Percentiles rank a stretch among this genome's conserved stretches.
Evolutionary conservation across 2,329 filamentous ascomycete species (phyloP).

Genomic region (Clonostachys rosea): DNA sequence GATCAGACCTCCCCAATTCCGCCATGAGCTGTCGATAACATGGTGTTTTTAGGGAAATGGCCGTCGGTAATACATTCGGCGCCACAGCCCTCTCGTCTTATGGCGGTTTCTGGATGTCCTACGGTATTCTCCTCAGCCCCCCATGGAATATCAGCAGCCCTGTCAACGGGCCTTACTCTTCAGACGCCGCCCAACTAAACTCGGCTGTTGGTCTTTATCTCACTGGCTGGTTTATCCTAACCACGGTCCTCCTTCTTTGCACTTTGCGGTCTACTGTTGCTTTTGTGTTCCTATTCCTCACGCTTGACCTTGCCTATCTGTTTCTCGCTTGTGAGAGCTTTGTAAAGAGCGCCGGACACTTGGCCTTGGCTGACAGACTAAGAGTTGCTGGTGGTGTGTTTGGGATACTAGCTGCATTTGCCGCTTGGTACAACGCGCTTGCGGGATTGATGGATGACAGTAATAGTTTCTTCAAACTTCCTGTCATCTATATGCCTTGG

Average conservation of each 20-base stretch:
- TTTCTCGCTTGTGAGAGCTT: constrained; percentile 63
- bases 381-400: constrained; percentile 73
- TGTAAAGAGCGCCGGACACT: constrained; percentile 45
- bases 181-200: constrained; percentile 21
- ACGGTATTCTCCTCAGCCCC: constrained; percentile 68
- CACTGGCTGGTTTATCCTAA: constrained; percentile 82
- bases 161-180: constrained; percentile 36
- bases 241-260: constrained; percentile 66
- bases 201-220: constrained; percentile 72
- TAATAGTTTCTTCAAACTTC: constrained; percentile 85
- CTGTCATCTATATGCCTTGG: constrained; percentile 94
- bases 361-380: constrained; percentile 37
- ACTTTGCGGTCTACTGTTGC: constrained; percentile 74
- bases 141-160: constrained; percentile 49
- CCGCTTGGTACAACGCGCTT: constrained; percentile 84
- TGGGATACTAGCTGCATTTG: constrained; percentile 74
- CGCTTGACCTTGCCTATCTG: constrained; percentile 71
- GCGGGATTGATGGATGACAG: constrained; percentile 66
- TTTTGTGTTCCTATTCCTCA: constrained; percentile 75
- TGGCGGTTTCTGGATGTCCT: constrained; percentile 79
- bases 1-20: not conserved
- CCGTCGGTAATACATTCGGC: constrained; percentile 82
- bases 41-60: constrained; percentile 63
- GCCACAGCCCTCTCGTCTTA: constrained; percentile 78
- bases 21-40: too few relatives aligned